Percentiles rank a stretch among this genome's conserved stretches.
Conservation (phyloP, 2,329 filamentous ascomycete species). For the Colletotrichum caudatum region DNA sequence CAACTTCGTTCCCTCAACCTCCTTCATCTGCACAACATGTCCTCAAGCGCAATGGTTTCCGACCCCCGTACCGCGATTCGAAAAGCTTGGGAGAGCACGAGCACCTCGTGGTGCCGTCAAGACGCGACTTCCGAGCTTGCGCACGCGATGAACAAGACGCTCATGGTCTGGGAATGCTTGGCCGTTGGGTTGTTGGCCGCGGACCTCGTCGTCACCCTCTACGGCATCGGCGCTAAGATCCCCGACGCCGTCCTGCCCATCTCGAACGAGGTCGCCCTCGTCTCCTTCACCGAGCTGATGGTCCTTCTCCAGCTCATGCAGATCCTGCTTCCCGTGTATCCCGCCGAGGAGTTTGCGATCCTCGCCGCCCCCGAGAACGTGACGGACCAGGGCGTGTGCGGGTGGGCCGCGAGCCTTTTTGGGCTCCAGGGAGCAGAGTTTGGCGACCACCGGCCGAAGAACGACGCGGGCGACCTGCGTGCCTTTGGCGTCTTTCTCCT, state of each 20-base stretch:
- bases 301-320: constrained; percentile 25
- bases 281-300: constrained; percentile 26
- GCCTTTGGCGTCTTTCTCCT: constrained; percentile 22
- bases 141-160: background rate
- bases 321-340: constrained; percentile 10
- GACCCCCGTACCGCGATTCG: background rate
- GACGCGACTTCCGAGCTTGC: background rate
- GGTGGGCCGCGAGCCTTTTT: constrained; percentile 14
- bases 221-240: constrained; percentile 21
- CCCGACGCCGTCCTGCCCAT: constrained; percentile 4
- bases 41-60: background rate
- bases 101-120: too few species aligned
- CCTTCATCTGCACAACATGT: background rate
- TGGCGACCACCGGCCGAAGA: too few species aligned
- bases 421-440: constrained; percentile 21
- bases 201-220: constrained; percentile 23
- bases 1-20: background rate
- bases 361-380: background rate
- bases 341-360: background rate
- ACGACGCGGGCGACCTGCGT: background rate
- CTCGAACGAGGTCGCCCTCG: background rate
- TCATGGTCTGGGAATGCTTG: constrained; percentile 23
- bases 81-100: background rate
- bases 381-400: background rate
- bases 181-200: background rate